Conservation (phyloP, 2,329 filamentous ascomycete genomes). For the Colletotrichum lentis region DNA sequence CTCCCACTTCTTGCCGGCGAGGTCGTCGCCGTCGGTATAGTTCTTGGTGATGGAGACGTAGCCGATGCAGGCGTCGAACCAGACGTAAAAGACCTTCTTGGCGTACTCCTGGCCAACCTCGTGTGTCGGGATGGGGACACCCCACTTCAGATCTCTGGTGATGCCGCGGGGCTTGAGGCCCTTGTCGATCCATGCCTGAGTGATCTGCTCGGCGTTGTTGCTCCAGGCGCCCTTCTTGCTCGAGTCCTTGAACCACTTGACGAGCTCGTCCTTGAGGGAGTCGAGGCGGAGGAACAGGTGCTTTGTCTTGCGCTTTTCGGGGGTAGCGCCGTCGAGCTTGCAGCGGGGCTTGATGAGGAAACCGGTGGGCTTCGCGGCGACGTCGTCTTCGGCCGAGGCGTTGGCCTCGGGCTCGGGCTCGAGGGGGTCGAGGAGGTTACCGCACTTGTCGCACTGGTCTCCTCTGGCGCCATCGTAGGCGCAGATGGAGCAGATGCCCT, state of each 20-base stretch:
- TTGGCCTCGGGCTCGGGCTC: constrained; percentile 58
- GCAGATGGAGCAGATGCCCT: constrained; percentile 80
- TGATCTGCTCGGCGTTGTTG: constrained; percentile 77
- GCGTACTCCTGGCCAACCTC: constrained; percentile 62
- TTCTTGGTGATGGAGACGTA: constrained; percentile 95
- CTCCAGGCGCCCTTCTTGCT: constrained; percentile 80
- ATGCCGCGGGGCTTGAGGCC: constrained; percentile 88
- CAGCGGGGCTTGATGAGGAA: constrained; percentile 83
- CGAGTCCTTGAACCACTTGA: constrained; percentile 78
- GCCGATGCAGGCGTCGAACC: constrained; percentile 50
- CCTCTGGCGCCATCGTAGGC: constrained; percentile 74
- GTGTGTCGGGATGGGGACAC: constrained; percentile 65
- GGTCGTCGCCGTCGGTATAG: constrained; percentile 70
- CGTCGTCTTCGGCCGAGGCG: constrained; percentile 43
- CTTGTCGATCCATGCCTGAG: constrained; percentile 81
- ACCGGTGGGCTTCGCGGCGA: constrained; percentile 49
- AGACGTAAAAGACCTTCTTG: constrained; percentile 82
- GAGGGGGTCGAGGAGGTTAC: constrained; percentile 74
- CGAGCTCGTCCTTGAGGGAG: constrained; percentile 78
- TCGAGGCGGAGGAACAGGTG: constrained; percentile 91
- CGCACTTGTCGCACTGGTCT: constrained; percentile 74
- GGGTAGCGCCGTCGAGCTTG: constrained; percentile 87
- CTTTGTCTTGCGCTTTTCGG: constrained; percentile 82
- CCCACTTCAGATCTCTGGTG: constrained; percentile 93
- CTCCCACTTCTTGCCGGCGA: constrained; percentile 75